Base-by-base conservation (phyloP, 345 rosid genomes). In the Odontarrhena argentea region DNA sequence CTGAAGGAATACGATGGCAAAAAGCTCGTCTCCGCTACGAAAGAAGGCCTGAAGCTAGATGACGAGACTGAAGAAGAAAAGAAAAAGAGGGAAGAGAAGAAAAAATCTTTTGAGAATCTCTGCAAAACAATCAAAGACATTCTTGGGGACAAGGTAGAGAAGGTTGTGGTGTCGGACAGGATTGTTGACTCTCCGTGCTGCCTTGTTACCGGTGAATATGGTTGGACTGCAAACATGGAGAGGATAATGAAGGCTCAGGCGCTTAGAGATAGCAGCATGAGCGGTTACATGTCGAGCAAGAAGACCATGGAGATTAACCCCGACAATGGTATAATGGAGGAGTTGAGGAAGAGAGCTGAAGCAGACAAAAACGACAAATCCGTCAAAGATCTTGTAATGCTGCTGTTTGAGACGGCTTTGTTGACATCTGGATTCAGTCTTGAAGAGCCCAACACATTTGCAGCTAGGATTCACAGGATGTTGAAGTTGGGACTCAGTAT, bases 201-300 rank as follows among this genome's bases (percentile, higher is more conserved):
- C 43, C 72, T 91, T 46, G 97, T 91, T 24, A 91, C 97, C 0
- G 97, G 94, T 9, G 97, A 91, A 37, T 91, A 91, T 5, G 96
- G 96, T 0, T 91, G 97, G 97, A 85, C 81, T 0, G 97, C 97
- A 0, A 92, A 92, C 43, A 92, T 92, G 97, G 97, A 91, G 52
- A 85, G 96, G 72, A 88, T 91, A 7, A 91, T 91, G 96, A 91
- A 85, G 75, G 97, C 97, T 0, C 94, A 91, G 64, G 92, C 96
- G 1, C 24, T 91, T 76, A 83, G 97, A 64, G 96, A 91, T 43
- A 85, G n/a, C 76, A 91, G 92, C 85, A 87, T 88, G 96, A n/a
- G 92, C 2, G 80, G 92, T 1, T 91, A 91, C 70, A 91, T 91
- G 97, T 91, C 97, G 0, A 84, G 90, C 78, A 91, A 91, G 90